Percentiles rank a stretch among this genome's conserved stretches.
Conservation (phyloP, 208 protist species). For the Phytomonas francai region DNA sequence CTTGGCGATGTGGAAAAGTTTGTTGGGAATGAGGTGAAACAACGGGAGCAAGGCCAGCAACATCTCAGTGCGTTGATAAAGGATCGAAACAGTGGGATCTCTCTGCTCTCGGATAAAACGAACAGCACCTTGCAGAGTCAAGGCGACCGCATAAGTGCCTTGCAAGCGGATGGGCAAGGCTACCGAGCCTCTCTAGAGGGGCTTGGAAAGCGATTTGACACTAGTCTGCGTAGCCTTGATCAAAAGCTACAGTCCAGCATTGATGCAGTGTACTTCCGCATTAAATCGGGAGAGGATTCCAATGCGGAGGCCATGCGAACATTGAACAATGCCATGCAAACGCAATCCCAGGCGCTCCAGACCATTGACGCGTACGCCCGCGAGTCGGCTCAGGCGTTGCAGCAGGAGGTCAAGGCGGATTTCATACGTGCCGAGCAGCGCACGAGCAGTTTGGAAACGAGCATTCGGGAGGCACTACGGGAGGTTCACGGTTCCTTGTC, state of each 20-base stretch:
- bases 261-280: conserved; percentile 32
- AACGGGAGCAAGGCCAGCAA: conserved; percentile 37
- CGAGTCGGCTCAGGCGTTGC: conserved; percentile 37
- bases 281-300: conserved; percentile 38
- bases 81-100: conserved; percentile 23
- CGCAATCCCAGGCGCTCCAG: conserved; percentile 28
- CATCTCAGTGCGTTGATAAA: conserved; percentile 26
- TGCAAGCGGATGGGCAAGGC: conserved; percentile 51
- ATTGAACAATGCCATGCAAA: conserved; percentile 42
- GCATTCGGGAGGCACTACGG: conserved; percentile 40
- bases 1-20: conserved; percentile 73
- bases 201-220: conserved; percentile 40
- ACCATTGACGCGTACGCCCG: conserved; percentile 37
- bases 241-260: conserved; percentile 58
- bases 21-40: conserved; percentile 36
- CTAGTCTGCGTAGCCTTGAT: conserved; percentile 39
- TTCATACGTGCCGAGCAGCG: conserved; percentile 33
- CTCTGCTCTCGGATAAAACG: conserved; percentile 11
- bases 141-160: conserved; percentile 32
- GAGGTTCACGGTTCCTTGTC: conserved; percentile 48
- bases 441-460: conserved; percentile 35
- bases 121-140: conserved; percentile 26
- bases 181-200: conserved; percentile 33
- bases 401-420: conserved; percentile 44
- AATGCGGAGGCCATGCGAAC: conserved; percentile 35